Evolutionary conservation across 192 early-diverging fungal genomes (phyloP).

Genomic region (Fimicolochytrium jonesii): DNA sequence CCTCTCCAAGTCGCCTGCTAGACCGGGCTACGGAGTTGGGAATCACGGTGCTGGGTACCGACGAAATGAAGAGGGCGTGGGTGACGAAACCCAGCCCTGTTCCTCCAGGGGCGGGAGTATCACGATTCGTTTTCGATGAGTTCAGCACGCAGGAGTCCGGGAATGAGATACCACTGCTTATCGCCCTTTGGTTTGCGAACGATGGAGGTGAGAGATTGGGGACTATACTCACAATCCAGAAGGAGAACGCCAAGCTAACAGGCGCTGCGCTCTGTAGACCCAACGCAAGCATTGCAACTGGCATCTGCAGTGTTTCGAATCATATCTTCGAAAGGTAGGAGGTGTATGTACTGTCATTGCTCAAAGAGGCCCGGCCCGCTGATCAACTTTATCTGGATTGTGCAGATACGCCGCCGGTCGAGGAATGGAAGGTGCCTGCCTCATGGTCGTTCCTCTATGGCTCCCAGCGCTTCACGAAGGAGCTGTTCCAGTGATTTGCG

Average conservation of each 20-base stretch:
- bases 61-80: background rate
- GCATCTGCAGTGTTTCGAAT: background rate
- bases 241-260: background rate
- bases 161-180: background rate
- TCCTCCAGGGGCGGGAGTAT: constrained; percentile 16
- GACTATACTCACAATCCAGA: background rate
- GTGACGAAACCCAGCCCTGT: background rate
- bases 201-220: constrained; percentile 23
- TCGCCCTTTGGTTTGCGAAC: constrained; percentile 6
- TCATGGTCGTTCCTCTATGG: constrained; percentile 17
- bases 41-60: background rate
- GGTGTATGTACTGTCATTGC: background rate
- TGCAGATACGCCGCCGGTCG: background rate
- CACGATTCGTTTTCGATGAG: constrained; percentile 9
- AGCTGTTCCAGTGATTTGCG: constrained; percentile 9
- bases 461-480: background rate
- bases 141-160: too few relatives aligned
- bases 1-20: background rate
- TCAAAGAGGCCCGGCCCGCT: background rate
- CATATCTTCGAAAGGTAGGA: background rate
- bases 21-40: background rate
- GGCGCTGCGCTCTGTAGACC: background rate
- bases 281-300: background rate
- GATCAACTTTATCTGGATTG: background rate
- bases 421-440: constrained; percentile 12